Conservation (phyloP, 2,329 filamentous ascomycete species). For the Neonectria ditissima region DNA sequence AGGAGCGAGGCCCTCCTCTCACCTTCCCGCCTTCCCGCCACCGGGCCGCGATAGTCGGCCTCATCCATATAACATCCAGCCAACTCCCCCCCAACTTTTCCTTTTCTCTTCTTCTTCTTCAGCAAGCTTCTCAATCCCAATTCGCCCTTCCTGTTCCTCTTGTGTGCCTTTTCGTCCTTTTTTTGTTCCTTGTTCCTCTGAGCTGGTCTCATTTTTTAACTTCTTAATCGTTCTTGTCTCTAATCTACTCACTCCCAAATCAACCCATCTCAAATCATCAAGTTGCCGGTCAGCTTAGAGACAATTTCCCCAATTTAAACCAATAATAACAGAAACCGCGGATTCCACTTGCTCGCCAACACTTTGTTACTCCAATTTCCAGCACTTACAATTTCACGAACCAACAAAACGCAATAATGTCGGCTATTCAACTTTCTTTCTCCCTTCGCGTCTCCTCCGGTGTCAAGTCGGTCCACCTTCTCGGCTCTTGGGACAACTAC, state of each 20-base stretch:
- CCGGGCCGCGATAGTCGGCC: slow-evolving; percentile 33
- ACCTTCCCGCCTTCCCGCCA: slow-evolving; percentile 11
- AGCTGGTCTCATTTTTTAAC: slow-evolving; percentile 66
- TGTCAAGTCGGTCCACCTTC: slow-evolving; percentile 96
- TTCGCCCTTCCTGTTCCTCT: slow-evolving; percentile 62
- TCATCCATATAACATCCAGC: slow-evolving; percentile 46
- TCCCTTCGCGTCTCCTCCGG: slow-evolving; percentile 94
- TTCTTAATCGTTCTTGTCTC: slow-evolving; percentile 51
- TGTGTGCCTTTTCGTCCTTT: slow-evolving; percentile 54
- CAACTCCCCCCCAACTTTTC: slow-evolving; percentile 49
- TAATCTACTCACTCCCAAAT: slow-evolving; percentile 38
- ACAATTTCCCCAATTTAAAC: slow-evolving; percentile 40
- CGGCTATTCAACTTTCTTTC: slow-evolving; percentile 94
- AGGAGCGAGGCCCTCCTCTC: not conserved
- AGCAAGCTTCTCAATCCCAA: slow-evolving; percentile 73
- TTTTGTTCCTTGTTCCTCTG: slow-evolving; percentile 56
- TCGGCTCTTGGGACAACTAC: slow-evolving; percentile 99
- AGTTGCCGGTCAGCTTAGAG: slow-evolving; percentile 59
- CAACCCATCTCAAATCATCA: slow-evolving; percentile 31
- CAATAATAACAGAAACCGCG: slow-evolving; percentile 60
- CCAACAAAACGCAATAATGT: slow-evolving; percentile 66
- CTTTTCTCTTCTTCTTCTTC: slow-evolving; percentile 63
- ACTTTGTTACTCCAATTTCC: slow-evolving; percentile 35
- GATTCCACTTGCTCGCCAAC: slow-evolving; percentile 67
- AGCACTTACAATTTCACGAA: slow-evolving; percentile 50